Percentiles rank a stretch among this genome's conserved stretches.
Conservation (phyloP, 2,329 filamentous ascomycete genomes). For the Mariannaea elegans region DNA sequence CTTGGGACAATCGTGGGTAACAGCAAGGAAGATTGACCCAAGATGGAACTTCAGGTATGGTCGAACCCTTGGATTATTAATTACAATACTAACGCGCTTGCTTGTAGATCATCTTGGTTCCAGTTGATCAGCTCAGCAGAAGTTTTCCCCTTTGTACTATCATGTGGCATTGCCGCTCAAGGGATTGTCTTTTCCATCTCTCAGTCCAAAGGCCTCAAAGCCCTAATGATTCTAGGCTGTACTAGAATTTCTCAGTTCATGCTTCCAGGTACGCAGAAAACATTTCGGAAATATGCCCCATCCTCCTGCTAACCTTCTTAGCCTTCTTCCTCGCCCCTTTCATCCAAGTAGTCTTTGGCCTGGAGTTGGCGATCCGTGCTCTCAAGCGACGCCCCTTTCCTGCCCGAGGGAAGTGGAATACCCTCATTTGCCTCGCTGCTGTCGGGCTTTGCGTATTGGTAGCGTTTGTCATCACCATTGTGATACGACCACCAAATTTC, state of each 20-base stretch:
- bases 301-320: slow-evolving; percentile 36
- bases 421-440: slow-evolving; percentile 63
- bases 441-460: slow-evolving; percentile 61
- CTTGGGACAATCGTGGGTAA: slow-evolving; percentile 63
- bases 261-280: slow-evolving; percentile 61
- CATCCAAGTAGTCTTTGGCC: slow-evolving; percentile 70
- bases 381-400: slow-evolving; percentile 65
- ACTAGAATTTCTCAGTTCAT: slow-evolving; percentile 64
- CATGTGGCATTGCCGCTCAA: slow-evolving; percentile 66
- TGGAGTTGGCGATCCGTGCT: slow-evolving; percentile 68
- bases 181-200: slow-evolving; percentile 65
- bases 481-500: slow-evolving; percentile 63
- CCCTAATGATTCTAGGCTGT: slow-evolving; percentile 62
- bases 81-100: slow-evolving; percentile 20
- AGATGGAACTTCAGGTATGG: slow-evolving; percentile 54
- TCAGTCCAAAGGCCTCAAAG: slow-evolving; percentile 64
- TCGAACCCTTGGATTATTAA: not conserved
- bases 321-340: slow-evolving; percentile 74
- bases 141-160: slow-evolving; percentile 64
- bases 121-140: slow-evolving; percentile 58
- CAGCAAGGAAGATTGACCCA: slow-evolving; percentile 51
- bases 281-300: not conserved
- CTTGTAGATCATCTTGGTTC: slow-evolving; percentile 48
- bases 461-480: slow-evolving; percentile 67
- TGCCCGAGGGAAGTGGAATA: slow-evolving; percentile 66